Evolutionary conservation across 2,329 filamentous ascomycete genomes (phyloP).

Genomic region (Triangularia verruculosa): DNA sequence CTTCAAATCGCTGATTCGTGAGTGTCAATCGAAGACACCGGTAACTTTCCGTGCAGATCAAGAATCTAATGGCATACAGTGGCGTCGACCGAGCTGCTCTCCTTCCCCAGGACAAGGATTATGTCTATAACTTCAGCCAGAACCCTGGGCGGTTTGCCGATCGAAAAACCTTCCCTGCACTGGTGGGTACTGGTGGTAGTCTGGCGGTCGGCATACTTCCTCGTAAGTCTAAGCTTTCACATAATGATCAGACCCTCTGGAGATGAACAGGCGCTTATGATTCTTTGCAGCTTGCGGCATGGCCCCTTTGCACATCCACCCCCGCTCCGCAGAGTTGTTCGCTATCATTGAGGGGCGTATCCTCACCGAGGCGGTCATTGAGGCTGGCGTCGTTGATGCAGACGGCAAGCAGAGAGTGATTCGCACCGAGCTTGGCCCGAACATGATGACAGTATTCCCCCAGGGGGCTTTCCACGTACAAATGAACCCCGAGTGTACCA

Average conservation of each 20-base stretch:
- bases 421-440: conserved; percentile 26
- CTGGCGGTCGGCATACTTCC: conserved; percentile 8
- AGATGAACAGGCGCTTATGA: neutral
- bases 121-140: conserved; percentile 48
- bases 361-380: conserved; percentile 14
- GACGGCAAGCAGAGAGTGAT: conserved; percentile 25
- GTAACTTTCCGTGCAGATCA: neutral
- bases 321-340: conserved; percentile 18
- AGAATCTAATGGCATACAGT: conserved; percentile 24
- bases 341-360: conserved; percentile 12
- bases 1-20: conserved; percentile 38
- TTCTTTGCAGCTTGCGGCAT: conserved; percentile 27
- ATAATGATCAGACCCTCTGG: neutral
- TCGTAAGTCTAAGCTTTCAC: neutral
- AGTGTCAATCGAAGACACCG: conserved; percentile 17
- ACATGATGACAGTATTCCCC: conserved; percentile 17
- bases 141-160: conserved; percentile 47
- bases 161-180: conserved; percentile 54
- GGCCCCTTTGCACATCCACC: conserved; percentile 19
- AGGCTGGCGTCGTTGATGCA: conserved; percentile 11
- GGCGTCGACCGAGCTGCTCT: conserved; percentile 43
- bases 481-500: conserved; percentile 34
- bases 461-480: conserved; percentile 18
- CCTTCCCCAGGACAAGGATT: conserved; percentile 43
- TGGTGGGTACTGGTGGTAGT: conserved; percentile 41